Evolutionary conservation across 345 rosid genomes (phyloP), one percentile per base, ranked within the genome.

Genomic region (Sisymbrium altissimum): DNA sequence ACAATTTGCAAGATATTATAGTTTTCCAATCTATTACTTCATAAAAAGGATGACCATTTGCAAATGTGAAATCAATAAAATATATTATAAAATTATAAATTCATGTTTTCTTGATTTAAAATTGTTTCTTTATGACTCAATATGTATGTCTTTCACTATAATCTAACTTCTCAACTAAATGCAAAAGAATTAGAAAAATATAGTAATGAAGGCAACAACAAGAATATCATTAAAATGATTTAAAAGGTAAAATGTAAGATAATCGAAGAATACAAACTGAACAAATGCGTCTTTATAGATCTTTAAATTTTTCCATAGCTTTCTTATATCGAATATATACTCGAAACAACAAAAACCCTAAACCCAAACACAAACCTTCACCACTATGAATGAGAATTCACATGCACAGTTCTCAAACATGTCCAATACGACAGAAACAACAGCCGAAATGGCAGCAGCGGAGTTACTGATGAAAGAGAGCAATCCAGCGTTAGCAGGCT

Each of bases 391-490:
- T 6, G n/a, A n/a, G 19, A 14, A 29, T 13, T 10, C 11, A 7
- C 43, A 4, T 5, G 11, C 6, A 30, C 0, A 45, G 25, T 48
- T 25, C 46, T 72, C 3, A 75, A 21, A 68, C 79, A n/a, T 46
- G 36, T 30, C 64, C 69, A 0, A 69, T 64, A 75, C 71, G 45
- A 56, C 75, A 0, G 75, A 63, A 35, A 60, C 68, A 35, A 66
- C 75, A 36, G 71, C 69, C 0, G 64, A 35, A 6, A 44, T 27
- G 60, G 73, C 63, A n/a, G n/a, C n/a, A 17, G 79, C 75, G 21
- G 80, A 70, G n/a, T 56, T 56, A 19, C 80, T 77, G 3, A 77
- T 57, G 58, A 77, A 77, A 0, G 77, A 71, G 33, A 77, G 68
- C n/a, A 77, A 58, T 7, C 80, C 80, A 14, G 68, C 63, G 27